Evolutionary conservation across 2,329 filamentous ascomycete genomes (phyloP).

Genomic region (Fusarium phyllophilum): DNA sequence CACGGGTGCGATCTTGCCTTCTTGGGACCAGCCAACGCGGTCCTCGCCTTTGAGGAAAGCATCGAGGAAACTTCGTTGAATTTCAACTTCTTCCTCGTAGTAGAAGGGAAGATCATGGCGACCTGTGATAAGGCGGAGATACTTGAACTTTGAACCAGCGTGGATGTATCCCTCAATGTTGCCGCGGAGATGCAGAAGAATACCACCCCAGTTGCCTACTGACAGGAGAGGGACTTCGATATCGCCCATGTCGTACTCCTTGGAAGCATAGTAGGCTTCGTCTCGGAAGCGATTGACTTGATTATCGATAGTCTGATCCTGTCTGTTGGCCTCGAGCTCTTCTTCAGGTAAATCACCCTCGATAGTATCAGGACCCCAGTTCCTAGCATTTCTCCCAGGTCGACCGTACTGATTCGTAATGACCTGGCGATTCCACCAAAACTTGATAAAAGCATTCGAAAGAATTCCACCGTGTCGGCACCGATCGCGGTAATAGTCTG

Average conservation of each 20-base stretch:
- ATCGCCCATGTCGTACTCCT: constrained; percentile 71
- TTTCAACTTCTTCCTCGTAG: constrained; percentile 73
- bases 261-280: constrained; percentile 70
- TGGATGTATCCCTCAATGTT: constrained; percentile 73
- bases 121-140: constrained; percentile 74
- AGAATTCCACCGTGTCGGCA: constrained; percentile 71
- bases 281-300: constrained; percentile 67
- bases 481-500: constrained; percentile 65
- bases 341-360: constrained; percentile 68
- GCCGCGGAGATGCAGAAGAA: constrained; percentile 73
- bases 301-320: constrained; percentile 59
- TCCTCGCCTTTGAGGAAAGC: constrained; percentile 77
- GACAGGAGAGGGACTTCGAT: constrained; percentile 74
- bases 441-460: constrained; percentile 64
- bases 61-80: constrained; percentile 75
- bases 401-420: constrained; percentile 72
- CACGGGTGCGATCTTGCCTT: constrained; percentile 68
- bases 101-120: constrained; percentile 79
- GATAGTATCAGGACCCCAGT: constrained; percentile 65
- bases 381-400: constrained; percentile 58
- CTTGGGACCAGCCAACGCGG: constrained; percentile 65
- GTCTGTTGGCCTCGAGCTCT: constrained; percentile 59
- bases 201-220: constrained; percentile 78
- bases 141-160: constrained; percentile 74
- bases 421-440: constrained; percentile 45